Evolutionary conservation across 2,329 filamentous ascomycete species (phyloP), one percentile per base, ranked within the genome.

Genomic region (Xylaria sp.): DNA sequence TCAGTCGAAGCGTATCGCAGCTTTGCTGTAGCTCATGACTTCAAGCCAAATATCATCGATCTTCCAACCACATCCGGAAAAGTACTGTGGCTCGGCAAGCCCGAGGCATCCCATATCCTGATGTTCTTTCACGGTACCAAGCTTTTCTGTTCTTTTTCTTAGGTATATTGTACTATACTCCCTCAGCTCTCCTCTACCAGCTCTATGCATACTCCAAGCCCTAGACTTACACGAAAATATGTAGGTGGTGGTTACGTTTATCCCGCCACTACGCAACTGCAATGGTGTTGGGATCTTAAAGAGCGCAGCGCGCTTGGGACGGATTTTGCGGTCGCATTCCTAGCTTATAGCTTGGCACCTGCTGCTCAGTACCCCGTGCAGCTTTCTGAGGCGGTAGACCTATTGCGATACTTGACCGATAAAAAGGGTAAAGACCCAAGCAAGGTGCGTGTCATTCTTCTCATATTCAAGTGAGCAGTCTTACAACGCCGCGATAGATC

Each of bases 311-410:
- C 2, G 5, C n/a, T 7, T 10, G 2, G 13, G 50, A 12, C 7
- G 23, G 50, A 52, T 28, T 28, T 23, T 25, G 50, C 50, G 4
- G 23, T 52, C 23, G 50, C 50, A 7, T 28, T 52, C 23, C 20
- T 52, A 20, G 7, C 50, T 23, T 52, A 52, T 28, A 52, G 50
- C 50, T 52, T 52, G 50, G 50, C 50, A 52, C 50, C 50, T 52
- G 2, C n/a, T 52, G 50, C 50, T 28, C 50, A 25, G 50, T 52
- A 52, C n/a, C 50, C 50, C 5, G 50, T 28, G 20, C 50, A 52
- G 13, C 50, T 52, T 52, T 7, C 50, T 25, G n/a, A 52, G 50
- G 23, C 50, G 10, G 50, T 52, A 10, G 50, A 12, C 13, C 23
- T 28, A 23, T n/a, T 52, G 50, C 23, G 50, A 23, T 52, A 52